These are phyloP conservation scores for Diplocarpon rosae DNA, from an alignment of 2,329 filamentous ascomycete genomes.

Conservation along the genomic window DNA sequence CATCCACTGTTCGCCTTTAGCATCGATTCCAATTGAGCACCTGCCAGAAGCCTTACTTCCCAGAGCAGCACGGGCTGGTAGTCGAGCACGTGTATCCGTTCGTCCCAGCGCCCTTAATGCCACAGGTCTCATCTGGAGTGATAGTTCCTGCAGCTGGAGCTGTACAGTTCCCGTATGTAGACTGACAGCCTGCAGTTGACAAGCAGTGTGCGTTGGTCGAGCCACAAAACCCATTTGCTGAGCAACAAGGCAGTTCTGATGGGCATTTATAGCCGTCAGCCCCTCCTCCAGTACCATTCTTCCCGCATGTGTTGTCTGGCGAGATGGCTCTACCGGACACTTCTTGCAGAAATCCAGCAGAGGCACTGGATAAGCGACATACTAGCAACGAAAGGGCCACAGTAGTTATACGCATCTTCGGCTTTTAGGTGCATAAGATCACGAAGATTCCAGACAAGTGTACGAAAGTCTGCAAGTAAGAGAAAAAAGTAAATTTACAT, in stretches of 20 bases:
- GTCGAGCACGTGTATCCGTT: conserved; percentile 17
- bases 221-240: conserved; percentile 27
- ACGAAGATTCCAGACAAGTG: no score
- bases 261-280: conserved; percentile 16
- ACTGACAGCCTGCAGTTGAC: conserved; percentile 22
- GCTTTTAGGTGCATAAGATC: no score
- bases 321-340: conserved; percentile 9
- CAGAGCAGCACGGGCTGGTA: conserved; percentile 11
- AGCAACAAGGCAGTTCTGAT: conserved; percentile 22
- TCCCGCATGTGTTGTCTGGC: conserved; percentile 18
- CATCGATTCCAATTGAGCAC: neutral
- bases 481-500: no score
- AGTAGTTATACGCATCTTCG: no score
- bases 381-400: no score
- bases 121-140: conserved; percentile 1
- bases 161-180: conserved; percentile 13
- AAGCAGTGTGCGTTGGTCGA: conserved; percentile 23
- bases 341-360: conserved; percentile 4
- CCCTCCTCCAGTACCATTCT: conserved; percentile 10
- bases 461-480: no score
- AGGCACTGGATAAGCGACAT: neutral
- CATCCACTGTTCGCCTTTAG: conserved; percentile 14
- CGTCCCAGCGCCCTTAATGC: conserved; percentile 9
- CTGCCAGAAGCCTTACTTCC: conserved; percentile 5
- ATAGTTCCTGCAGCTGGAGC: conserved; percentile 9